Evolutionary conservation across 768 basidiomycete species (phyloP).

Genomic region (Suillus spraguei): DNA sequence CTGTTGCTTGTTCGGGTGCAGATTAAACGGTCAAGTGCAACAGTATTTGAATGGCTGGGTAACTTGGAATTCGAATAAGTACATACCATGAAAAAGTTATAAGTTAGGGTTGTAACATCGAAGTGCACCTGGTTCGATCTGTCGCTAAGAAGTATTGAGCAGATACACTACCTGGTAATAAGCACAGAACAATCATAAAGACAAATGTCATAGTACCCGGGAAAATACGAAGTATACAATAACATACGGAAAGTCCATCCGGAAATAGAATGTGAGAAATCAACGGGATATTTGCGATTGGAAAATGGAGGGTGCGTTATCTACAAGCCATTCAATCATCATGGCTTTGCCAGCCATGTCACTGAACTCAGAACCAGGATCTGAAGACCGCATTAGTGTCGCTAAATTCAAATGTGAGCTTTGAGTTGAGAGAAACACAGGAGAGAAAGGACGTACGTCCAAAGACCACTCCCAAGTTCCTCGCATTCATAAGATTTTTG

Average conservation of each 20-base stretch:
- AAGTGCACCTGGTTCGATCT: too few species aligned
- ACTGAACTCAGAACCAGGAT: constrained; percentile 87
- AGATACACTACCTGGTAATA: background rate
- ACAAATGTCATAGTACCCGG: background rate
- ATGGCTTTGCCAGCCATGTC: constrained; percentile 98
- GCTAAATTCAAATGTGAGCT: constrained; percentile 50
- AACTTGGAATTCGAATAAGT: background rate
- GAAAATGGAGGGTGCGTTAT: constrained; percentile 72
- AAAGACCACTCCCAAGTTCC: constrained; percentile 96
- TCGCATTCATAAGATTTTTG: constrained; percentile 89
- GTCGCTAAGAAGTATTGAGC: background rate
- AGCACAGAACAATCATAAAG: constrained; percentile 3
- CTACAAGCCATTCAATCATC: constrained; percentile 92
- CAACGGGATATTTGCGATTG: constrained; percentile 19
- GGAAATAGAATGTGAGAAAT: constrained; percentile 15
- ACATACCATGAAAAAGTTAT: background rate
- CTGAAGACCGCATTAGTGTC: constrained; percentile 89
- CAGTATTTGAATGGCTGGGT: background rate
- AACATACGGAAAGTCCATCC: constrained; percentile 21
- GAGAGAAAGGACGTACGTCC: constrained; percentile 68
- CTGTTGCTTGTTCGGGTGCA: background rate
- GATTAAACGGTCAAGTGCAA: background rate
- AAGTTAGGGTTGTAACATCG: background rate
- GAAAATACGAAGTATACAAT: constrained; percentile 30
- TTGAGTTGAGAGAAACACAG: background rate